Conservation (phyloP, 257 asterid species). For the Cordia subcordata region DNA sequence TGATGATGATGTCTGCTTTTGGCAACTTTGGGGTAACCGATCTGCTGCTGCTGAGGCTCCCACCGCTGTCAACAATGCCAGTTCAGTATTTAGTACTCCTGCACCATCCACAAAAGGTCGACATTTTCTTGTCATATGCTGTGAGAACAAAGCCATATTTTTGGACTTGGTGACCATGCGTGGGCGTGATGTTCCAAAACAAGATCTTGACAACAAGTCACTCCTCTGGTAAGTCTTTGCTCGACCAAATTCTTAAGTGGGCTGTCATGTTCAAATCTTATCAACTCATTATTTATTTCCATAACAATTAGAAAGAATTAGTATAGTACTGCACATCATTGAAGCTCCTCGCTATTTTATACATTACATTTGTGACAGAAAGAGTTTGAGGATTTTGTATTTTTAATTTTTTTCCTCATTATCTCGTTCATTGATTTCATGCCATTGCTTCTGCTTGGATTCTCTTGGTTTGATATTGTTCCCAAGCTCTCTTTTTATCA, state of each 20-base stretch:
- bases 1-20: conserved; percentile 89
- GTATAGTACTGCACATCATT: too few relatives aligned
- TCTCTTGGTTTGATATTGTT: too few relatives aligned
- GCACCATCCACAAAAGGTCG: conserved; percentile 95
- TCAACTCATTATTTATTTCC: too few relatives aligned
- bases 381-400: too few relatives aligned
- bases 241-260: conserved; percentile 10
- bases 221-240: conserved; percentile 66
- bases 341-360: too few relatives aligned
- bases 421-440: not conserved
- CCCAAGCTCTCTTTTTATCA: too few relatives aligned
- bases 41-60: conserved; percentile 98
- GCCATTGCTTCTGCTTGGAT: not conserved
- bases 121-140: conserved; percentile 94
- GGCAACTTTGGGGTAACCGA: conserved; percentile 90
- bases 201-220: conserved; percentile 91
- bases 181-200: conserved; percentile 98
- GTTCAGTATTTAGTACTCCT: conserved; percentile 78
- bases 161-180: conserved; percentile 98
- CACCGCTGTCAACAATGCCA: conserved; percentile 66
- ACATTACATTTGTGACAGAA: too few relatives aligned
- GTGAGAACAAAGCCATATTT: conserved; percentile 96
- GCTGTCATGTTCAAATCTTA: not conserved
- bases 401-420: too few relatives aligned
- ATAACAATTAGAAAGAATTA: too few relatives aligned